phyloP scores from a whole-genome alignment of 163 green algal genomes.

The Chlorella variabilis region DNA sequence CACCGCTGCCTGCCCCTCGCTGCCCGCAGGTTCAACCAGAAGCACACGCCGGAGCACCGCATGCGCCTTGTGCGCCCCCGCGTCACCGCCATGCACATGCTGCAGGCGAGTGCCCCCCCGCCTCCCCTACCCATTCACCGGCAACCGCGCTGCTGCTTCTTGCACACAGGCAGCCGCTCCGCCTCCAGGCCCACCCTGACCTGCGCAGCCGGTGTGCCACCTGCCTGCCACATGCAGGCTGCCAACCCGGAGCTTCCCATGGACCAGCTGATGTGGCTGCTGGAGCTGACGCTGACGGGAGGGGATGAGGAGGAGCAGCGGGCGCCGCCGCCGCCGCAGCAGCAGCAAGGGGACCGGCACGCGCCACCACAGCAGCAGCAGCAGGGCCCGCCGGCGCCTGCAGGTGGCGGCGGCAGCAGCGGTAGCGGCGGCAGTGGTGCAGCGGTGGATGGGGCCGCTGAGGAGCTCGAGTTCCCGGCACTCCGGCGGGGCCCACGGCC shows the following conservation, averaged over 20 bases:
- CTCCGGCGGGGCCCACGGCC: conserved; percentile 13
- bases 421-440: neutral
- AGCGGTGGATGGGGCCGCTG: neutral
- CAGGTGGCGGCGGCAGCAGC: neutral
- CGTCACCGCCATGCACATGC: conserved; percentile 53
- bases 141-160: neutral
- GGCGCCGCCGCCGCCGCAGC: neutral
- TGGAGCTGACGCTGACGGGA: conserved; percentile 39
- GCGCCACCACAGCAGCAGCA: conserved; percentile 17
- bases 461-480: neutral
- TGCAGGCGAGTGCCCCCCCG: conserved; percentile 26
- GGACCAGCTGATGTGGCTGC: conserved; percentile 51
- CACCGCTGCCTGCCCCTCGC: no score
- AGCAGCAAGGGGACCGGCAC: no score
- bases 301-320: conserved; percentile 4
- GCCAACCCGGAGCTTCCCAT: conserved; percentile 57
- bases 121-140: neutral
- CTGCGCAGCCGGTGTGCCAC: neutral
- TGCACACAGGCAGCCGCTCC: neutral
- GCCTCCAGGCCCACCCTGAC: no score
- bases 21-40: conserved; percentile 64
- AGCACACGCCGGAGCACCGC: conserved; percentile 47
- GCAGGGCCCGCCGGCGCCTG: neutral
- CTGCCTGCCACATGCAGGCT: conserved; percentile 31
- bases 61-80: conserved; percentile 48